Conservation (phyloP, 805 yeast genomes). For the Metschnikowia shivogae region DNA sequence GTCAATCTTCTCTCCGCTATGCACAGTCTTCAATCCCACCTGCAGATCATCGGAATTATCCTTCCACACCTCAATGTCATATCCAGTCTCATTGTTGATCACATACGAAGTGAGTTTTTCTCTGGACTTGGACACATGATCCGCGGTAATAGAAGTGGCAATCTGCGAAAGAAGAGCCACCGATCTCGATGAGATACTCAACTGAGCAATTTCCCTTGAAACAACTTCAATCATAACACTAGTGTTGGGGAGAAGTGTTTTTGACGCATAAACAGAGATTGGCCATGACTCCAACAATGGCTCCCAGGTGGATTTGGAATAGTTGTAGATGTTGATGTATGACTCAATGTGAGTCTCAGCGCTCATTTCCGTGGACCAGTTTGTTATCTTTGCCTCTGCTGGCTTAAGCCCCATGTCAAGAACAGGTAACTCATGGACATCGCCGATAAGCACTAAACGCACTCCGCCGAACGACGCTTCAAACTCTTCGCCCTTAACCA, state of each 20-base stretch:
- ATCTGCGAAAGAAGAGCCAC: conserved; percentile 74
- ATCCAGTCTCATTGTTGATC: conserved; percentile 81
- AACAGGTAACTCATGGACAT: conserved; percentile 85
- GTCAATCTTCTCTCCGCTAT: conserved; percentile 49
- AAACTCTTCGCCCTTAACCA: conserved; percentile 66
- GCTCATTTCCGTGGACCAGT: conserved; percentile 84
- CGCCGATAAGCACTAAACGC: conserved; percentile 81
- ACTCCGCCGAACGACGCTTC: conserved; percentile 67
- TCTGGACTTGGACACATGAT: conserved; percentile 54
- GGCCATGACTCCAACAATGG: conserved; percentile 90
- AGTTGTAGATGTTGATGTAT: conserved; percentile 74
- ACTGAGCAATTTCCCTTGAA: conserved; percentile 73
- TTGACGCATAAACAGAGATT: conserved; percentile 64
- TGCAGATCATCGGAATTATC: conserved; percentile 36
- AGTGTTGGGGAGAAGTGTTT: conserved; percentile 41
- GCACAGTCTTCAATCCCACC: conserved; percentile 30
- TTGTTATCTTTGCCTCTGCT: conserved; percentile 61
- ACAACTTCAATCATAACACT: conserved; percentile 60
- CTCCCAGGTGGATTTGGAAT: conserved; percentile 91
- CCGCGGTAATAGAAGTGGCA: conserved; percentile 51
- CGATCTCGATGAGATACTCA: conserved; percentile 77
- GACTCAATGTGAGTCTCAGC: conserved; percentile 64
- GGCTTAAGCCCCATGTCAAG: conserved; percentile 71
- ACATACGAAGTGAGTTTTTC: conserved; percentile 81
- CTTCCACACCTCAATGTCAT: conserved; percentile 78